Conservation (phyloP, 2,329 filamentous ascomycete species). For the Dothideomycetes sp. region DNA sequence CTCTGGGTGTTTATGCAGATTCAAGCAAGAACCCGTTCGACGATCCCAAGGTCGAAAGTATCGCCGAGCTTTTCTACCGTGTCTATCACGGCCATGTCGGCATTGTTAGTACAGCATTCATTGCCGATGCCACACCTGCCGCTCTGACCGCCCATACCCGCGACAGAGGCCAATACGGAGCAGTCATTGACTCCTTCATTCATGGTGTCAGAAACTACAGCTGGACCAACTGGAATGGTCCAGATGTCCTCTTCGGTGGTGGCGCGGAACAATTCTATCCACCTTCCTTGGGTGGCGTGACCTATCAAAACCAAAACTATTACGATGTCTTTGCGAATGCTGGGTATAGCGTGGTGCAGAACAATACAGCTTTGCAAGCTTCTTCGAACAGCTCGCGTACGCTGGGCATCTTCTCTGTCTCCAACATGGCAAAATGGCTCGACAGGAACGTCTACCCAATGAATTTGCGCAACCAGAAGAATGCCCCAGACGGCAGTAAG, state of each 20-base stretch:
- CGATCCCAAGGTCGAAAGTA: constrained; percentile 77
- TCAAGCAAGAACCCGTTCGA: constrained; percentile 63
- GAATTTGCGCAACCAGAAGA: constrained; percentile 55
- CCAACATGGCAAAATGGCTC: constrained; percentile 73
- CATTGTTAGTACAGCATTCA: constrained; percentile 67
- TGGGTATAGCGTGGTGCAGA: constrained; percentile 60
- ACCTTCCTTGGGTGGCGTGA: constrained; percentile 41
- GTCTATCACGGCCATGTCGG: constrained; percentile 50
- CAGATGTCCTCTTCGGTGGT: constrained; percentile 73
- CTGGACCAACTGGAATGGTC: constrained; percentile 64
- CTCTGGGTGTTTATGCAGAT: constrained; percentile 71
- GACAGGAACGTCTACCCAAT: constrained; percentile 71
- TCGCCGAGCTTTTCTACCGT: constrained; percentile 66
- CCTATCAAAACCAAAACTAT: constrained; percentile 63
- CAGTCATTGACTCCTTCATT: constrained; percentile 65
- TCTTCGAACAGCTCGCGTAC: constrained; percentile 50
- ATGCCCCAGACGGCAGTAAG: constrained; percentile 57
- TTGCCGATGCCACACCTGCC: constrained; percentile 73
- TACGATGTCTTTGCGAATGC: constrained; percentile 57
- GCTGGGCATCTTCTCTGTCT: constrained; percentile 66
- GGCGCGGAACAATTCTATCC: constrained; percentile 70
- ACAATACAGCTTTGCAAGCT: constrained; percentile 58
- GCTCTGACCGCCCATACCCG: constrained; percentile 64
- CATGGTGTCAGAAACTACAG: constrained; percentile 70
- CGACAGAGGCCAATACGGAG: constrained; percentile 55